Conservation (phyloP, 495 filamentous ascomycete genomes). For the Penicillium antarcticum region DNA sequence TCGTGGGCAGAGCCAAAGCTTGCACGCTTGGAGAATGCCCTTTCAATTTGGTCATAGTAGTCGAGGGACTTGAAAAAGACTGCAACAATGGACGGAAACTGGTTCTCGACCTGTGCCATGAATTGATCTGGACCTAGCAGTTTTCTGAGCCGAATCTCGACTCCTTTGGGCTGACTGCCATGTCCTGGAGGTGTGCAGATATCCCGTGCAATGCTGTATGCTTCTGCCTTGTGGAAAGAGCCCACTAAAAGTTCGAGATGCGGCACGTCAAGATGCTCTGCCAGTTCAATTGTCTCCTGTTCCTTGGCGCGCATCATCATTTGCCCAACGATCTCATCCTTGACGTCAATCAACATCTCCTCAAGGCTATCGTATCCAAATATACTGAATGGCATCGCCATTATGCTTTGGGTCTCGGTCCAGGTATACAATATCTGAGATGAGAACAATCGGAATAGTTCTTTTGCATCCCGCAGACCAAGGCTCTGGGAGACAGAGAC, state of each 20-base stretch:
- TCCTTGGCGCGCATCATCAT: conserved; percentile 79
- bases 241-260: conserved; percentile 55
- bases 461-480: conserved; percentile 57
- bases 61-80: conserved; percentile 66
- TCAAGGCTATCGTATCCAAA: conserved; percentile 72
- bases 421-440: conserved; percentile 93
- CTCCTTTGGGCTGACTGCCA: conserved; percentile 49
- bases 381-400: conserved; percentile 71
- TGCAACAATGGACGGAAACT: conserved; percentile 75
- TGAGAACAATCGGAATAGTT: conserved; percentile 82
- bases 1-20: conserved; percentile 55
- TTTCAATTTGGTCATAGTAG: conserved; percentile 73
- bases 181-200: conserved; percentile 58
- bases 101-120: conserved; percentile 52
- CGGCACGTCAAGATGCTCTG: conserved; percentile 50
- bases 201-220: conserved; percentile 81
- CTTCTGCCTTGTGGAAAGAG: conserved; percentile 77
- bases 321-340: conserved; percentile 77
- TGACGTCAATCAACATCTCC: conserved; percentile 68
- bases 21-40: conserved; percentile 62
- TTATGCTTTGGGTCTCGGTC: conserved; percentile 63
- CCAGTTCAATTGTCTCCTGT: conserved; percentile 56
- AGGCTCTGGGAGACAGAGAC: conserved; percentile 60
- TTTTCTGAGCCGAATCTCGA: conserved; percentile 66
- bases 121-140: conserved; percentile 65